A percentile compares a stretch with the other conserved stretches of the same genome.
phyloP scores from a whole-genome alignment of 2,329 filamentous ascomycete species.

The Fusarium sp. region DNA sequence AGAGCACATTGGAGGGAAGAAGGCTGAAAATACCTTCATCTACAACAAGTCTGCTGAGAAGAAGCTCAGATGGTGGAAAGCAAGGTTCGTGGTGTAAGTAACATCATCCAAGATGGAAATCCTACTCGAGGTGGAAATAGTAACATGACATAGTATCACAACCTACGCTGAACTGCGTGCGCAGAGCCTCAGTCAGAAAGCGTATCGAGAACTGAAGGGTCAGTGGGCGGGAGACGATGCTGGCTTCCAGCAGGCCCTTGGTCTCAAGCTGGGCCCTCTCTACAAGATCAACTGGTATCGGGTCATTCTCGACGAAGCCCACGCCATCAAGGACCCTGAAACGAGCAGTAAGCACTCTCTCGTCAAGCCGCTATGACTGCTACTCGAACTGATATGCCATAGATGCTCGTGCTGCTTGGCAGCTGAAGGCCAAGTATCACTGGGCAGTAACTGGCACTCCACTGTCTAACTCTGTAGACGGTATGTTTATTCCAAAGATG shows the following conservation, averaged over 20 bases:
- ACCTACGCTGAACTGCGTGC: conserved; percentile 36
- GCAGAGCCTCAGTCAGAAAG: too few relatives aligned
- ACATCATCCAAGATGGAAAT: too few relatives aligned
- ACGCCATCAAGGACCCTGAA: conserved; percentile 61
- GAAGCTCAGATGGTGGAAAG: too few relatives aligned
- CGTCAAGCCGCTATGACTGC: too few relatives aligned
- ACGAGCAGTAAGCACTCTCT: conserved; percentile 42
- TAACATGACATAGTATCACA: conserved; percentile 39
- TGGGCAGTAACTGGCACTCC: conserved; percentile 53
- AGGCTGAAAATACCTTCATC: too few relatives aligned
- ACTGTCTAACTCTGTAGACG: conserved; percentile 44
- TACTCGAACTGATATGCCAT: too few relatives aligned
- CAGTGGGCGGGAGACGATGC: too few relatives aligned
- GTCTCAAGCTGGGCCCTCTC: conserved; percentile 44
- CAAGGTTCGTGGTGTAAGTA: too few relatives aligned
- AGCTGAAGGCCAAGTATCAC: conserved; percentile 43
- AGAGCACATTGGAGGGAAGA: conserved; percentile 30
- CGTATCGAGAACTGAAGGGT: too few relatives aligned
- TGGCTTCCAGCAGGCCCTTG: conserved; percentile 38
- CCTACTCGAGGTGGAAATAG: background rate
- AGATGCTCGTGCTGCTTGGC: conserved; percentile 40
- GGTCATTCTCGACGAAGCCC: conserved; percentile 66
- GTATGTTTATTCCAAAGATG: conserved; percentile 27
- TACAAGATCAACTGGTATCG: conserved; percentile 56
- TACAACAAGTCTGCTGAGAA: too few relatives aligned